Evolutionary conservation across 2,329 filamentous ascomycete species (phyloP), one percentile per base, ranked within the genome.

Genomic region (Thielaviopsis ethacetica): DNA sequence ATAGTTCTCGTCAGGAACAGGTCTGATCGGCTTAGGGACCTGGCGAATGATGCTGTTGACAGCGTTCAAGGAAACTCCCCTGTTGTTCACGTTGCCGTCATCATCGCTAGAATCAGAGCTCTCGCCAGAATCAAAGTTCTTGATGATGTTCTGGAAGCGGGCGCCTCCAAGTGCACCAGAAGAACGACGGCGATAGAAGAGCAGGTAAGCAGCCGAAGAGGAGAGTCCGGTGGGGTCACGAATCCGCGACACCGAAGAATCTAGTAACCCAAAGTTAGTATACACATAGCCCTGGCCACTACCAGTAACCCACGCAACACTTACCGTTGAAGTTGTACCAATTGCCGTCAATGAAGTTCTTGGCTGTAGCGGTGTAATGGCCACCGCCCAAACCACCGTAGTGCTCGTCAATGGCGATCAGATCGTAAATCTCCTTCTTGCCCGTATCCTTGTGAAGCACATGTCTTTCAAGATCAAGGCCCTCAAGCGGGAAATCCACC

Each of bases 311-410:
- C 24, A 21, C 7, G 7, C 9, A 4, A 53, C 13, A 72, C 84
- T 71, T 76, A 93, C 91, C 91, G 70, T 98, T 97, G 70, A 94
- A 97, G 65, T 94, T 88, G 70, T 96, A 96, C 93, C 93, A 98
- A 69, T 86, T 77, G 60, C 80, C 80, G 66, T 95, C 89, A 62
- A 87, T 77, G 71, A 95, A 96, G 69, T 95, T 97, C 74, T 89
- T 91, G 47, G 90, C 91, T 70, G 84, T 91, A 27, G 93, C 93
- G 21, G 91, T 97, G 73, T 98, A 98, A 71, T 98, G 93, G 0
- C 93, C 93, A 50, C 93, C 93, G 61, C 90, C 90, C 44, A 98
- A 80, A 30, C 90, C 89, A 62, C 93, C 93, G 68, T 86, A 95
- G 70, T 98, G 93, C 68, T 95, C 91, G 70, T 98, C 93, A 1